Conservation (phyloP, 805 yeast genomes). For the Saccharomycopsis sp. region DNA sequence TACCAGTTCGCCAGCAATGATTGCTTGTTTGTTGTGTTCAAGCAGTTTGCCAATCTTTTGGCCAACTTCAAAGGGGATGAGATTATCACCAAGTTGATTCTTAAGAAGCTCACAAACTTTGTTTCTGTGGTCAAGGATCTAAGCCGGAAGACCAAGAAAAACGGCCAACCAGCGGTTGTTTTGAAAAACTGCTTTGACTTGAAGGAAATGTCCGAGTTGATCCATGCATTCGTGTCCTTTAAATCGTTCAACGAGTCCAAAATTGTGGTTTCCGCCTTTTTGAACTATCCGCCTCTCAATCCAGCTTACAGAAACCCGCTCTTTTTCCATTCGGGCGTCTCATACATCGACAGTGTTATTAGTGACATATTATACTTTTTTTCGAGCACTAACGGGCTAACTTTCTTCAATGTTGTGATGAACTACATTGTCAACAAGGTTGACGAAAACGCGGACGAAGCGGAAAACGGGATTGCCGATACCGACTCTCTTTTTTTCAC, state of each 20-base stretch:
- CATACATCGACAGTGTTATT: constrained; percentile 1
- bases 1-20: constrained; percentile 1
- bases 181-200: not conserved
- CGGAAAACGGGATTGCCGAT: not conserved
- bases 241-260: constrained; percentile 8
- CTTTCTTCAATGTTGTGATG: not conserved
- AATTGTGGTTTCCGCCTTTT: constrained; percentile 6
- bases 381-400: not conserved
- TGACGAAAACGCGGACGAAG: not conserved
- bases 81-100: not conserved
- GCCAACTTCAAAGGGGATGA: not conserved
- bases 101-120: constrained; percentile 1
- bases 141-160: no score
- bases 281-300: not conserved
- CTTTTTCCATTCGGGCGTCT: not conserved
- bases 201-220: not conserved
- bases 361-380: constrained; percentile 4
- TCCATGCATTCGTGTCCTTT: not conserved
- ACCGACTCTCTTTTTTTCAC: not conserved
- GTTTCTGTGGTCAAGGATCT: not conserved
- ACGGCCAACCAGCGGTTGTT: not conserved
- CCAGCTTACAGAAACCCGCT: constrained; percentile 5
- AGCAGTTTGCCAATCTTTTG: not conserved
- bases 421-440: not conserved
- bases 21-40: not conserved